phyloP scores from a whole-genome alignment of 2,329 filamentous ascomycete genomes.

The Neodidymelliopsis sp. region DNA sequence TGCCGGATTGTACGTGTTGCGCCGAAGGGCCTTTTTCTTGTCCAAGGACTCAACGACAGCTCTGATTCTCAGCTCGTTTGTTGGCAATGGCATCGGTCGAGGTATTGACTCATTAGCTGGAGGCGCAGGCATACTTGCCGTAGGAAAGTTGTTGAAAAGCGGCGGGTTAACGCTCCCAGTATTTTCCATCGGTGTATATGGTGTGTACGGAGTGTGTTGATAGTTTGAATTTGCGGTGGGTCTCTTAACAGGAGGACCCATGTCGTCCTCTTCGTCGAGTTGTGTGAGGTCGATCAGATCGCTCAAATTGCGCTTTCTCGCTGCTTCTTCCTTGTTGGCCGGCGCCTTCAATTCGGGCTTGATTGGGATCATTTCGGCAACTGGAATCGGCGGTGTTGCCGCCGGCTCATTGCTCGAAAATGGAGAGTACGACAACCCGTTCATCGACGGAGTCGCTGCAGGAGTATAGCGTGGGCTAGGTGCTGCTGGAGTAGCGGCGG shows the following conservation, averaged over 20 bases:
- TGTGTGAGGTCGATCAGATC: slow-evolving; percentile 62
- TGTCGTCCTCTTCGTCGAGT: slow-evolving; percentile 56
- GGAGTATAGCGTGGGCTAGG: slow-evolving; percentile 25
- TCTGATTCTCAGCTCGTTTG: slow-evolving; percentile 26
- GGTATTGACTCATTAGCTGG: slow-evolving; percentile 16
- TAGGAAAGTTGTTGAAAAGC: slow-evolving; percentile 35
- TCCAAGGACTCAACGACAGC: slow-evolving; percentile 56
- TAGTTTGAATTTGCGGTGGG: slow-evolving; percentile 15
- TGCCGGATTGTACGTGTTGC: slow-evolving; percentile 64
- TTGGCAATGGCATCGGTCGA: slow-evolving; percentile 12
- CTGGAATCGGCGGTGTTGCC: slow-evolving; percentile 29
- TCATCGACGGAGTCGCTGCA: slow-evolving; percentile 24
- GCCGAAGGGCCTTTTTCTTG: slow-evolving; percentile 56
- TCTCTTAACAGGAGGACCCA: slow-evolving; percentile 47
- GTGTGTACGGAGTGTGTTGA: slow-evolving; percentile 24
- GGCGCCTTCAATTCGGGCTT: slow-evolving; percentile 43
- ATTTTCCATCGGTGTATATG: slow-evolving; percentile 18
- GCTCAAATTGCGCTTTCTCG: slow-evolving; percentile 62
- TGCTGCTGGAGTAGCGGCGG: slow-evolving; percentile 22
- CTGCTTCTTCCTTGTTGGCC: slow-evolving; percentile 61
- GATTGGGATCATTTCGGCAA: slow-evolving; percentile 44
- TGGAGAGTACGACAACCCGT: slow-evolving; percentile 21
- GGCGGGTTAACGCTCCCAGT: slow-evolving; percentile 23
- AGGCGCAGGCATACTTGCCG: slow-evolving; percentile 21
- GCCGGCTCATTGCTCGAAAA: slow-evolving; percentile 22